Percentiles rank a stretch among this genome's conserved stretches.
Evolutionary conservation across 495 filamentous ascomycete genomes (phyloP).

Genomic region (Neurospora sp.): DNA sequence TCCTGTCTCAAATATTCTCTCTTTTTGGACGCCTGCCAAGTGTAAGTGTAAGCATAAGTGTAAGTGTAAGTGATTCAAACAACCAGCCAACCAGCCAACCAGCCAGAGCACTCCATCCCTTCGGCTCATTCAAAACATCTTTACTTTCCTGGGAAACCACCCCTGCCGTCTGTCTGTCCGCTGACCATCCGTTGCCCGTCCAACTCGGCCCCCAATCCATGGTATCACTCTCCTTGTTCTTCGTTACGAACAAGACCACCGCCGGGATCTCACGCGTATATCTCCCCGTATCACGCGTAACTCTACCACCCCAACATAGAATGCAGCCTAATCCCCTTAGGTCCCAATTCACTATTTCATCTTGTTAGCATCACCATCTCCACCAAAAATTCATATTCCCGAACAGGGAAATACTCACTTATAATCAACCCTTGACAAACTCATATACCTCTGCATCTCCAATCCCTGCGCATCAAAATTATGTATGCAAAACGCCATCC

Average conservation of each 20-base stretch:
- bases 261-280: not conserved
- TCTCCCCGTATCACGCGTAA: not conserved
- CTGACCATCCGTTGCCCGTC: no score
- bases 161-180: no score
- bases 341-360: conserved; percentile 28
- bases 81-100: not conserved
- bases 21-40: not conserved
- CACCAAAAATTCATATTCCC: no score
- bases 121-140: not conserved
- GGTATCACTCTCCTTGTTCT: not conserved
- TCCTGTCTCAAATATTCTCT: not conserved
- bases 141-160: no score
- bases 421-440: conserved; percentile 36
- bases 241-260: not conserved
- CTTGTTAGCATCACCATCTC: not conserved
- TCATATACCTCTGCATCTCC: conserved; percentile 34
- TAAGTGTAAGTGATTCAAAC: not conserved
- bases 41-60: not conserved
- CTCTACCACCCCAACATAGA: conserved; percentile 27
- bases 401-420: conserved; percentile 9
- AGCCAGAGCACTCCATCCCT: not conserved
- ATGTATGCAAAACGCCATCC: conserved; percentile 54
- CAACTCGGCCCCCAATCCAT: not conserved
- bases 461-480: conserved; percentile 31
- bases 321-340: conserved; percentile 30